Conservation (phyloP, 495 filamentous ascomycete genomes). For the Geopyxis carbonaria region DNA sequence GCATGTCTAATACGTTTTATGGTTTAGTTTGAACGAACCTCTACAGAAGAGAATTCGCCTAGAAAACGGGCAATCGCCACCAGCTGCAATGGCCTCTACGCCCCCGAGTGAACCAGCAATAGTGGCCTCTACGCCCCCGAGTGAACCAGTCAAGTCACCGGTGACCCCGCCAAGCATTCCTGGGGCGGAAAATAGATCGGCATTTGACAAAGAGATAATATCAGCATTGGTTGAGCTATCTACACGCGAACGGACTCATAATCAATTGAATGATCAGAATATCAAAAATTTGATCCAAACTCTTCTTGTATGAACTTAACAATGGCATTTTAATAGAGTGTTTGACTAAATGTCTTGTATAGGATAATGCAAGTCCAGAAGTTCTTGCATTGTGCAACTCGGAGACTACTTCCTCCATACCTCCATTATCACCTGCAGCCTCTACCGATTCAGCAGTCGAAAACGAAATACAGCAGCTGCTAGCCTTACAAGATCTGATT, state of each 20-base stretch:
- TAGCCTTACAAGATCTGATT: slow-evolving; percentile 2
- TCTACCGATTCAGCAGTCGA: background rate
- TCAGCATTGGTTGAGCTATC: background rate
- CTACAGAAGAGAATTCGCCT: slow-evolving; percentile 3
- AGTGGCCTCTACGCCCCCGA: background rate
- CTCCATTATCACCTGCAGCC: no score
- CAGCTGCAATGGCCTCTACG: background rate
- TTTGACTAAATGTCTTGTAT: background rate
- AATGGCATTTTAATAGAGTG: background rate
- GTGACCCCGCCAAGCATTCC: no score
- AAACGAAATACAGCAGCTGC: background rate
- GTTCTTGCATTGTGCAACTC: background rate
- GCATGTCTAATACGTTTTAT: background rate
- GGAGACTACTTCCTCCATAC: no score
- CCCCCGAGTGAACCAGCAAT: background rate
- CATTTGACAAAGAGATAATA: background rate
- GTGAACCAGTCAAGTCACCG: background rate
- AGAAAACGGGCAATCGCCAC: background rate
- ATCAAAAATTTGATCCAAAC: background rate
- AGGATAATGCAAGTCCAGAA: background rate
- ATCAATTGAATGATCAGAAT: background rate
- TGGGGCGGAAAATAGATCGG: background rate
- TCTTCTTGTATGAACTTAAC: slow-evolving; percentile 1
- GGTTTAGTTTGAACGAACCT: slow-evolving; percentile 1
- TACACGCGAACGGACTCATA: background rate